phyloP scores from a whole-genome alignment of 23 red algal genomes.

The Gracilaria gracilis region DNA sequence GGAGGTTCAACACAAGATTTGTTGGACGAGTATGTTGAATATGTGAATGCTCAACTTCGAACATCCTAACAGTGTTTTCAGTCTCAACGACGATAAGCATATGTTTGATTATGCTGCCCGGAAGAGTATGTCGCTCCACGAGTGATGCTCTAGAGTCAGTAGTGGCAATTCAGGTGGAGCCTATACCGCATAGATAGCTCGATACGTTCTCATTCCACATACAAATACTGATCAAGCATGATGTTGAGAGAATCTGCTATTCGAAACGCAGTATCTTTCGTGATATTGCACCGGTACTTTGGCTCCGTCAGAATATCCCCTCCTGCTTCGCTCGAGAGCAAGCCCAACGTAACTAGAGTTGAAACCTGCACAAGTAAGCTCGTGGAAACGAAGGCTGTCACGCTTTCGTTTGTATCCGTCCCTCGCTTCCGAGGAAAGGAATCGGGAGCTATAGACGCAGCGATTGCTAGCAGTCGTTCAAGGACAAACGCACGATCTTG shows the following conservation, averaged over 20 bases:
- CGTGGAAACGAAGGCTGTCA: constrained; percentile 29
- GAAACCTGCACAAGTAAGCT: constrained; percentile 51
- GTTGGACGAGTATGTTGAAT: constrained; percentile 62
- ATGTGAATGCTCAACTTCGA: constrained; percentile 57
- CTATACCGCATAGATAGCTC: no score
- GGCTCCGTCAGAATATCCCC: constrained; percentile 47
- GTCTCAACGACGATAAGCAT: no score
- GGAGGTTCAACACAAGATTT: constrained; percentile 25
- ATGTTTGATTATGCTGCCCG: neutral
- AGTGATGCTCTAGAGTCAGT: neutral
- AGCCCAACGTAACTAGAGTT: constrained; percentile 44
- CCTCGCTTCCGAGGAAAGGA: neutral
- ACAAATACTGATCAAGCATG: constrained; percentile 24
- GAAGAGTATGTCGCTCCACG: neutral
- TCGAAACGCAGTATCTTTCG: constrained; percentile 19
- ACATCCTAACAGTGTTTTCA: neutral
- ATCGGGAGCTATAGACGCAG: constrained; percentile 25
- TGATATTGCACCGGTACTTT: constrained; percentile 51
- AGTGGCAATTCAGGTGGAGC: neutral
- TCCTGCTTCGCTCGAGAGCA: constrained; percentile 32
- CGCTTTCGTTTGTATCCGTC: neutral
- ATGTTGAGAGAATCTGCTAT: constrained; percentile 47
- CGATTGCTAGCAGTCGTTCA: constrained; percentile 58
- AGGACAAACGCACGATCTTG: constrained; percentile 32
- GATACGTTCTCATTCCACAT: constrained; percentile 21